phyloP scores from a whole-genome alignment of 2,329 filamentous ascomycete genomes.

The Colletotrichum magnum region DNA sequence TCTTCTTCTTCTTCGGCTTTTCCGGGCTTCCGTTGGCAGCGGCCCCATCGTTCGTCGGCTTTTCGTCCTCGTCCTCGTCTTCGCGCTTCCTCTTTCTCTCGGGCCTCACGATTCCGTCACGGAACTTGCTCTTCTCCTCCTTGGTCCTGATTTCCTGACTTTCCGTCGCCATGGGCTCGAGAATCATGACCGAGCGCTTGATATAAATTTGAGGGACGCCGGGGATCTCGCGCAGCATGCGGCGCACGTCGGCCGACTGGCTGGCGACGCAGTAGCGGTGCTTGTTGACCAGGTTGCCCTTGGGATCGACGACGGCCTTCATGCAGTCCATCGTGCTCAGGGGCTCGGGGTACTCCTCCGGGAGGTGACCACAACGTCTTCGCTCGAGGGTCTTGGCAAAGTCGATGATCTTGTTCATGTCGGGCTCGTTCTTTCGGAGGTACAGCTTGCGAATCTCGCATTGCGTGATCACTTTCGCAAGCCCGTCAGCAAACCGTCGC shows the following conservation, averaged over 20 bases:
- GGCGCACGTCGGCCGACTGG: conserved; percentile 76
- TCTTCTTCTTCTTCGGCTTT: conserved; percentile 68
- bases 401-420: conserved; percentile 74
- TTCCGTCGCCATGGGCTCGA: conserved; percentile 79
- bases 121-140: conserved; percentile 83
- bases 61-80: conserved; percentile 56
- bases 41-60: conserved; percentile 40
- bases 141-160: conserved; percentile 74
- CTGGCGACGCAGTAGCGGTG: conserved; percentile 84
- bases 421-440: conserved; percentile 68
- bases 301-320: conserved; percentile 82
- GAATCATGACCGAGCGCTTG: conserved; percentile 80
- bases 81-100: conserved; percentile 67
- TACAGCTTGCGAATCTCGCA: conserved; percentile 87
- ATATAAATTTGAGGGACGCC: conserved; percentile 86
- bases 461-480: conserved; percentile 78
- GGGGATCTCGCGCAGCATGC: conserved; percentile 74
- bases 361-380: conserved; percentile 83
- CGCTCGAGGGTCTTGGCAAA: conserved; percentile 80
- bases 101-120: conserved; percentile 73
- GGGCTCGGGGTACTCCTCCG: conserved; percentile 78
- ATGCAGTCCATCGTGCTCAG: conserved; percentile 80
- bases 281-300: conserved; percentile 79
- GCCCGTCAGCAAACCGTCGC: background rate
- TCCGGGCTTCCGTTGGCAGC: conserved; percentile 42